phyloP scores from a whole-genome alignment of 306 rosid genomes.

The Phaseolus lunatus region DNA sequence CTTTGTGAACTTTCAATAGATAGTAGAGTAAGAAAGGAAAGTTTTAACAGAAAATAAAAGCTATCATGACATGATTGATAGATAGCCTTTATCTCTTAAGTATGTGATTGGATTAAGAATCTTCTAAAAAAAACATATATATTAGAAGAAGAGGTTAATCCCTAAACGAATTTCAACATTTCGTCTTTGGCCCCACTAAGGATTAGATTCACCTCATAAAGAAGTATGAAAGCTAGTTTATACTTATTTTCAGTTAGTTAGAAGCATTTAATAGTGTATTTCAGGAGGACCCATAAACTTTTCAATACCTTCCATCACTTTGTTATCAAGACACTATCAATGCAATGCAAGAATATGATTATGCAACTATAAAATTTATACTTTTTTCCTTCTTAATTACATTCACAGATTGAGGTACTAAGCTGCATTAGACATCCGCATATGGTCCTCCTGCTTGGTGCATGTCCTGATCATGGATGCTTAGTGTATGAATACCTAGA shows the following conservation, averaged over 20 bases:
- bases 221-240: neutral
- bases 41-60: neutral
- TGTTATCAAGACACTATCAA: constrained; percentile 4
- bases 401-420: constrained; percentile 83
- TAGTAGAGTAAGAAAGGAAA: neutral
- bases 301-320: neutral
- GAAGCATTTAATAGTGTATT: neutral
- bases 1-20: neutral
- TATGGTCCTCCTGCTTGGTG: constrained; percentile 98
- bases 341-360: constrained; percentile 5
- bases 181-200: too few relatives aligned
- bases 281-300: neutral
- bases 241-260: neutral
- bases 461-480: constrained; percentile 95
- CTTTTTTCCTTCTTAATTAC: constrained; percentile 4
- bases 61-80: too few relatives aligned
- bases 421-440: constrained; percentile 88
- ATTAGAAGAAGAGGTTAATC: neutral
- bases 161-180: too few relatives aligned
- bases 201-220: too few relatives aligned
- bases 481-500: constrained; percentile 90
- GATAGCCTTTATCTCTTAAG: too few relatives aligned
- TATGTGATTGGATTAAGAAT: too few relatives aligned
- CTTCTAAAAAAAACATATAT: neutral
- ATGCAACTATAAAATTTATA: constrained; percentile 21